Percentiles rank a stretch among this genome's conserved stretches.
Conservation (phyloP, 1,139 yeast species). For the Sugiyamaella grinbergsii region DNA sequence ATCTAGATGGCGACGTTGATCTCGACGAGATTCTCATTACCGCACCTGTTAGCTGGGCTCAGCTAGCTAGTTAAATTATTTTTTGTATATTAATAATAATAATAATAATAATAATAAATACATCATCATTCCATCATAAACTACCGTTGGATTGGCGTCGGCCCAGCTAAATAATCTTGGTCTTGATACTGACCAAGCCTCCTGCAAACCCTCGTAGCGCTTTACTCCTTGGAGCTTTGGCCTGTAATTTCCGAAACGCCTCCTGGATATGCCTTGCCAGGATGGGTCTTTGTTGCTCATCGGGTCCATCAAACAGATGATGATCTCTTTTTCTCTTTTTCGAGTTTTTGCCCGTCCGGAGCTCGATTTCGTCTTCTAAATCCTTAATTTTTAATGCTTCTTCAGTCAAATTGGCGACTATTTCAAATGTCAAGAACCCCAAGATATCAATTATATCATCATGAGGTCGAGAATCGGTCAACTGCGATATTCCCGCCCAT, state of each 20-base stretch:
- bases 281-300: conserved; percentile 80
- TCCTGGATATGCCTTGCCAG: conserved; percentile 84
- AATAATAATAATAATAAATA: no score
- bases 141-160: no score
- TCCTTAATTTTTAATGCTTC: conserved; percentile 82
- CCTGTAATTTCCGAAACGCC: conserved; percentile 85
- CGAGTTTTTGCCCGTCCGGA: conserved; percentile 38
- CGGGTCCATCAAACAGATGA: conserved; percentile 87
- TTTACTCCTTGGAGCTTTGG: conserved; percentile 58
- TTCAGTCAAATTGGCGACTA: conserved; percentile 92
- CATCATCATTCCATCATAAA: not conserved
- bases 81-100: no score
- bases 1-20: conserved; percentile 29
- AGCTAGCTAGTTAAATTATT: not conserved
- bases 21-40: conserved; percentile 28
- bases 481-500: conserved; percentile 87
- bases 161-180: conserved; percentile 41
- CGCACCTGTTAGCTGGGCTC: conserved; percentile 17
- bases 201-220: conserved; percentile 73
- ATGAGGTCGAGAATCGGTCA: conserved; percentile 89
- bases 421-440: conserved; percentile 94
- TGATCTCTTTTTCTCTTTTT: conserved; percentile 49
- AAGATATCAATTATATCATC: conserved; percentile 96
- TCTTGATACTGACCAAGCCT: conserved; percentile 50
- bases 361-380: conserved; percentile 56